Evolutionary conservation across 1,284 basidiomycete genomes (phyloP).

Genomic region (Gymnopus androsaceus): DNA sequence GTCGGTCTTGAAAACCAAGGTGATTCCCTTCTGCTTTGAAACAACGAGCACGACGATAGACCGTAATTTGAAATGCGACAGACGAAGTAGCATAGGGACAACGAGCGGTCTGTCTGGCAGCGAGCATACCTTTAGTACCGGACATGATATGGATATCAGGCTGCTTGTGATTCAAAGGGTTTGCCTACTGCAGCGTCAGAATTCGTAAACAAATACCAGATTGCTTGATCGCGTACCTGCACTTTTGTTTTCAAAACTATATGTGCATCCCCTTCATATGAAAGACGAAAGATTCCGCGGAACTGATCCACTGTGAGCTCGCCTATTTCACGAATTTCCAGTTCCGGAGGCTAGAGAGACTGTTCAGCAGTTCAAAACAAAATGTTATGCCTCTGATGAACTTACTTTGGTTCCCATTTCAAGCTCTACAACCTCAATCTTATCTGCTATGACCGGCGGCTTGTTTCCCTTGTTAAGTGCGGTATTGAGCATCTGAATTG

Average conservation of each 20-base stretch:
- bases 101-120: conserved; percentile 91
- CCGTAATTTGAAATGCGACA: conserved; percentile 90
- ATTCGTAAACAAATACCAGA: neutral
- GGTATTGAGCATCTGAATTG: conserved; percentile 90
- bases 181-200: conserved; percentile 60
- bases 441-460: conserved; percentile 96
- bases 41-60: conserved; percentile 98
- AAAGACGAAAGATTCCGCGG: conserved; percentile 94
- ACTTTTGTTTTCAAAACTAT: conserved; percentile 96
- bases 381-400: conserved; percentile 13
- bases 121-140: conserved; percentile 81
- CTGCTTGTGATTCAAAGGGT: conserved; percentile 91
- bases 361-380: conserved; percentile 8
- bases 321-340: conserved; percentile 97
- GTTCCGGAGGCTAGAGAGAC: conserved; percentile 80
- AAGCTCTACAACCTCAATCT: conserved; percentile 95
- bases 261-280: conserved; percentile 95
- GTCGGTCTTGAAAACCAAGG: conserved; percentile 99
- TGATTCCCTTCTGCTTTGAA: conserved; percentile 96
- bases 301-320: conserved; percentile 96
- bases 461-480: conserved; percentile 98
- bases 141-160: conserved; percentile 78
- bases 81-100: conserved; percentile 97
- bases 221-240: conserved; percentile 60
- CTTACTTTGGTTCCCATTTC: conserved; percentile 96